Evolutionary conservation across 805 yeast species (phyloP), one percentile per base, ranked within the genome.

Genomic region (Kodamaea hsintzibuensis): DNA sequence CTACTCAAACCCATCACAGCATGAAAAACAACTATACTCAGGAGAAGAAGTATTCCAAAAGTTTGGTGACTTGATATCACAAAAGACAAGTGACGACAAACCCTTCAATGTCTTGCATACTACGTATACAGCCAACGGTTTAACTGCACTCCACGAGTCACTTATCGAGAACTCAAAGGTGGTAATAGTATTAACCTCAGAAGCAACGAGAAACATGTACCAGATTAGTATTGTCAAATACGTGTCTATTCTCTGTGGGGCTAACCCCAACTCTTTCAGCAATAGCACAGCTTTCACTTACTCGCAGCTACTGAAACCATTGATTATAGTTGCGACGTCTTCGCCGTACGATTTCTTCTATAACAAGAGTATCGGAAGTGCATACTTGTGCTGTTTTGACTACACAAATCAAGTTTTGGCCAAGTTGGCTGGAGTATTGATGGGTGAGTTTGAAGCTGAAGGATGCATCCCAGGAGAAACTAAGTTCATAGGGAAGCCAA

Each of bases 281-380:
- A 60, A 57, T 16, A 66, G 58, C 42, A 54, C 62, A 5, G 51
- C 64, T 12, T 50, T 57, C 2, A 57, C 62, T 6, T 55, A 57
- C 35, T 56, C 65, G 18, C 71, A 72, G 57, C 57, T 72, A 13
- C 53, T 72, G 25, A 82, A 82, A 59, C 87, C 86, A 3, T 68
- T 84, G 61, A 73, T 84, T 10, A 76, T 82, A 2, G 74, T 83
- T n/a, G 84, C 87, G 3, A 83, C 85, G 0, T 79, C 83, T 54
- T 79, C 85, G 3, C 88, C 89, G 1, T 83, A 82, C 59, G 88
- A 84, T 60, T 80, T 84, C 61, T 79, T 81, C 47, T 79, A 82
- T 53, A 82, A 82, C 53, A 77, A 78, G 48, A 75, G 76, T 43
- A 78, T 83, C 30, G 84, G 84, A 1, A 77, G 83, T 47, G 77